Conservation (phyloP, 2,329 filamentous ascomycete species). For the Pseudopithomyces chartarum region DNA sequence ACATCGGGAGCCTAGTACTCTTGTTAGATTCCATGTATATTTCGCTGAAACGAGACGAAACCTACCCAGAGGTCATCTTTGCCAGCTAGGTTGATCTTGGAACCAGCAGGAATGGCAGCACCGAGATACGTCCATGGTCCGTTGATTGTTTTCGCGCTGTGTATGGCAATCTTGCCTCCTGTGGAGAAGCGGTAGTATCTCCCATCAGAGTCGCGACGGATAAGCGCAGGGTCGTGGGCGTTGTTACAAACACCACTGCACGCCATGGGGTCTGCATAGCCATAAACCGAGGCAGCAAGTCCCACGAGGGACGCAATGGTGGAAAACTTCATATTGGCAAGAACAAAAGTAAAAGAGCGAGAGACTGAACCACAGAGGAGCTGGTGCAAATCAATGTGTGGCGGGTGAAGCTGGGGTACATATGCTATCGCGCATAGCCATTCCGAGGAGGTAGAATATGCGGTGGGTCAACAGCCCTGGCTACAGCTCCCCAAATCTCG, state of each 20-base stretch:
- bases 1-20: slow-evolving; percentile 67
- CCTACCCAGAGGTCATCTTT: slow-evolving; percentile 57
- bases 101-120: slow-evolving; percentile 52
- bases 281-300: slow-evolving; percentile 25
- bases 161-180: slow-evolving; percentile 55
- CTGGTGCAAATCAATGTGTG: not conserved
- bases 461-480: not conserved
- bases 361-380: not conserved
- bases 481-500: not conserved
- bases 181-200: slow-evolving; percentile 61
- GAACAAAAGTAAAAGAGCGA: not conserved
- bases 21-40: not conserved
- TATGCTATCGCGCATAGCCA: not conserved
- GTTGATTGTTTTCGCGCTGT: slow-evolving; percentile 52
- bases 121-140: slow-evolving; percentile 59
- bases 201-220: slow-evolving; percentile 52
- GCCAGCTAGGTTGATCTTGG: slow-evolving; percentile 52
- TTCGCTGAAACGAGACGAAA: not conserved
- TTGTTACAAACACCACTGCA: slow-evolving; percentile 51
- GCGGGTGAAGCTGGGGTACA: not conserved
- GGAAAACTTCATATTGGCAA: slow-evolving; percentile 24
- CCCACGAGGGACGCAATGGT: slow-evolving; percentile 24
- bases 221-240: slow-evolving; percentile 56
- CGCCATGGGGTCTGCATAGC: slow-evolving; percentile 46
- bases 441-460: not conserved